Evolutionary conservation across 163 green algal species (phyloP).

Genomic region (Chlamydomonas reinhardtii): DNA sequence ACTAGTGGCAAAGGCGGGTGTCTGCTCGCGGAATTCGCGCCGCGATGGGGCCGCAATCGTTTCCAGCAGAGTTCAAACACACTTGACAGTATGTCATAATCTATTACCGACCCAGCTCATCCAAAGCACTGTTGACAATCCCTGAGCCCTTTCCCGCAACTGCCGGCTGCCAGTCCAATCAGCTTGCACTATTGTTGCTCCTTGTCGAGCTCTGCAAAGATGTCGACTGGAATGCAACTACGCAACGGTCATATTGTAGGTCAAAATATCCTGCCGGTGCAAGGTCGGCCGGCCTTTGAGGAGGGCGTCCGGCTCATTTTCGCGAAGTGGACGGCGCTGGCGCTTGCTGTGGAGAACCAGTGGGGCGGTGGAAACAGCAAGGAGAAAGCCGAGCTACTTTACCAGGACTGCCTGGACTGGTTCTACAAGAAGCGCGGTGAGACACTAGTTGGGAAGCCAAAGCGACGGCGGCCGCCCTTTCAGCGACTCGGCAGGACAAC

Average conservation of each 20-base stretch:
- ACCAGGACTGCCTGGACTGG: conserved; percentile 85
- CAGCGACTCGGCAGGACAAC: too few species aligned
- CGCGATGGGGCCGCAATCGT: too few species aligned
- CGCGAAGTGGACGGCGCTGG: conserved; percentile 88
- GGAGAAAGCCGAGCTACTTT: conserved; percentile 83
- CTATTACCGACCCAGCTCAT: too few species aligned
- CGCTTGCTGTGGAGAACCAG: conserved; percentile 89
- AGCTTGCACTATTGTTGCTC: too few species aligned
- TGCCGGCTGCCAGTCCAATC: too few species aligned
- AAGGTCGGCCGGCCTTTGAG: conserved; percentile 75
- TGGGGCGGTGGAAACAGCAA: conserved; percentile 86
- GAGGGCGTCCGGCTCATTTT: conserved; percentile 85
- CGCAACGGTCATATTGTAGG: conserved; percentile 60
- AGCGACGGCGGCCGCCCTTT: not conserved
- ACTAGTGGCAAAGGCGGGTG: too few species aligned
- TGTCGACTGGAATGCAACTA: conserved; percentile 55
- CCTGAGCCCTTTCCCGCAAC: too few species aligned
- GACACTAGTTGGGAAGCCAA: not conserved
- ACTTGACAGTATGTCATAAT: too few species aligned
- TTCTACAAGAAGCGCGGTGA: conserved; percentile 74
- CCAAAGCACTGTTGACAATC: too few species aligned
- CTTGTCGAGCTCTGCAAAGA: not conserved
- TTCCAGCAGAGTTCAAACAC: too few species aligned
- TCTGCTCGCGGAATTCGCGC: too few species aligned
- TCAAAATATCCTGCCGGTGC: conserved; percentile 45